Evolutionary conservation across 768 basidiomycete species (phyloP), one percentile per base, ranked within the genome.

Genomic region (Boletus fagicola): DNA sequence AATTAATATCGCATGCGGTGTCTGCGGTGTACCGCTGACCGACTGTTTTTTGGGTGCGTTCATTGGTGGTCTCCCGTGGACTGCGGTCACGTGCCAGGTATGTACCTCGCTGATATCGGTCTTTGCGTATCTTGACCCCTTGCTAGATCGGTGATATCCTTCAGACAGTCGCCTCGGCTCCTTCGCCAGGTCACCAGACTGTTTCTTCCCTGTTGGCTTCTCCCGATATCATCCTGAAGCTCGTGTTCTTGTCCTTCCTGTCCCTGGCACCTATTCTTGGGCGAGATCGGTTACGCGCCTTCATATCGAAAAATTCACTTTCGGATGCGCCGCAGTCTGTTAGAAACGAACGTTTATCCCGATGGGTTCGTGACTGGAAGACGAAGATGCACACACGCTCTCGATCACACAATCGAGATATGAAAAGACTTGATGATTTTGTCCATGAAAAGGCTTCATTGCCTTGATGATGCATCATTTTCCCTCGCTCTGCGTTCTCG

Each of bases 1-100:
- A 57, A 93, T 98, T 78, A 98, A 98, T 72, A 90, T 98, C 56
- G 94, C 94, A 45, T 96, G 90, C 72, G 94, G 94, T 51, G 92
- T 96, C 28, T 91, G 90, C 64, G 88, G 90, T 35, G 92, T 98
- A 16, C 75, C 84, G 9, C 66, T 91, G 49, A 68, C 76, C 55
- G 89, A 93, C 69, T 93, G 91, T 66, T 77, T 87, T 67, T 75
- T 93, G 49, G 92, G 90, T 38, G 80, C 86, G 7, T 92, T 94
- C 75, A 91, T 94, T 54, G 92, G 92, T 2, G 82, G 84, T 53
- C 71, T 94, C 45, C 92, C 92, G 0, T 94, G 92, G 92, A 94
- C 92, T 51, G 90, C 92, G 30, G 92, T 94, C 54, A 94, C 92
- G 62, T 93, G 92, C 70, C 90, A 92, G 79, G 88, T 88, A 63